These are phyloP conservation scores for Eucalyptus curtisii DNA, from an alignment of 345 rosid species.

Conservation along the genomic window DNA sequence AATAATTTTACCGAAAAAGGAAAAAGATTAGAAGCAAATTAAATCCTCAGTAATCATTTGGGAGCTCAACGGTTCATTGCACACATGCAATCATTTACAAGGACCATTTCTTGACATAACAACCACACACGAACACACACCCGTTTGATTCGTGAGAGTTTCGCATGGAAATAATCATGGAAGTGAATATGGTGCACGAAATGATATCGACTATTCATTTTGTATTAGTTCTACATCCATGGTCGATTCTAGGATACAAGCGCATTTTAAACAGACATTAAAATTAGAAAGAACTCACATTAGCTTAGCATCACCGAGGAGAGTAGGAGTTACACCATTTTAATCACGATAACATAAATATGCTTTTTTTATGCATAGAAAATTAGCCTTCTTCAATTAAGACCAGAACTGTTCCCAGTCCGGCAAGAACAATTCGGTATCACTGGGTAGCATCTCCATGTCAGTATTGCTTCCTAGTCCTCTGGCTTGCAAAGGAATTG, in stretches of 20 bases:
- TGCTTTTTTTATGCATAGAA: neutral
- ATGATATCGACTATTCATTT: neutral
- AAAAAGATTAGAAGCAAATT: neutral
- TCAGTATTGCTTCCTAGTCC: neutral
- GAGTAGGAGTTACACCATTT: neutral
- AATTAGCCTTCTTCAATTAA: neutral
- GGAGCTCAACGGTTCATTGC: neutral
- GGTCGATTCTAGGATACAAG: neutral
- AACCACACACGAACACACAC: neutral
- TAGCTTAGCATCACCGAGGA: neutral
- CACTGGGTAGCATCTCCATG: neutral
- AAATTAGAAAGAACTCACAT: neutral
- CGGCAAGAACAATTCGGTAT: neutral
- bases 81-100: neutral
- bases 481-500: neutral
- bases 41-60: neutral
- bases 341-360: neutral
- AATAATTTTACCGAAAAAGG: neutral
- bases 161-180: neutral
- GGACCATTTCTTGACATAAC: neutral
- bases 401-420: constrained; percentile 9
- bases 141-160: neutral
- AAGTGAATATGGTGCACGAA: neutral
- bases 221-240: neutral
- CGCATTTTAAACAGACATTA: neutral